phyloP scores from a whole-genome alignment of 306 rosid species.

The Vigna hirtella region DNA sequence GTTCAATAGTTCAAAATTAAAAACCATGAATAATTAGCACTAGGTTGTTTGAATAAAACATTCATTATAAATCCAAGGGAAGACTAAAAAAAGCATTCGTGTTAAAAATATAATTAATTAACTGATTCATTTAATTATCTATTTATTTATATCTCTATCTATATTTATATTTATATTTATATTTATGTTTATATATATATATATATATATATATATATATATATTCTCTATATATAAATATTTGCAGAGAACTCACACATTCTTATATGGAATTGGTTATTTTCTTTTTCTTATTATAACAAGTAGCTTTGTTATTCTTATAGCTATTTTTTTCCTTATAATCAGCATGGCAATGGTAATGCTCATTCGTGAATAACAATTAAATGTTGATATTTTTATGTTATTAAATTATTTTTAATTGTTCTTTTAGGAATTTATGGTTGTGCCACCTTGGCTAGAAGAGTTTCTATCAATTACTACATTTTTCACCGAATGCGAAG shows the following conservation, averaged over 20 bases:
- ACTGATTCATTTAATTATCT: not conserved
- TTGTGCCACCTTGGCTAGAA: slow-evolving; percentile 61
- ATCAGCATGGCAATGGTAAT: slow-evolving; percentile 44
- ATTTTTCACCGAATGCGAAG: slow-evolving; percentile 49
- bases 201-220: not conserved
- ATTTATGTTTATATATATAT: not conserved
- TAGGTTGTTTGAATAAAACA: not conserved
- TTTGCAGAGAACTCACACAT: not conserved
- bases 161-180: not conserved
- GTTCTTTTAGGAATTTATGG: slow-evolving; percentile 33
- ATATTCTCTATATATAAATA: not conserved
- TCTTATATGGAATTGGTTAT: not conserved
- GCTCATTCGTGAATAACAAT: slow-evolving; percentile 4
- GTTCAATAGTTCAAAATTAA: not conserved
- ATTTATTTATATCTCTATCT: no score
- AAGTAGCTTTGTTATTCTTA: not conserved
- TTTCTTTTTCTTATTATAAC: not conserved
- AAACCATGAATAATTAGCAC: not conserved
- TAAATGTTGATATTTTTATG: not conserved
- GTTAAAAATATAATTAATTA: not conserved
- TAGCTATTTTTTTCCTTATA: not conserved
- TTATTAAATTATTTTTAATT: slow-evolving; percentile 4
- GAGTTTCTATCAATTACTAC: slow-evolving; percentile 37
- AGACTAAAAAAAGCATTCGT: no score
- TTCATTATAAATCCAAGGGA: not conserved